Evolutionary conservation across 2,329 filamentous ascomycete genomes (phyloP), one percentile per base, ranked within the genome.

Genomic region (Xylariaceae sp.): DNA sequence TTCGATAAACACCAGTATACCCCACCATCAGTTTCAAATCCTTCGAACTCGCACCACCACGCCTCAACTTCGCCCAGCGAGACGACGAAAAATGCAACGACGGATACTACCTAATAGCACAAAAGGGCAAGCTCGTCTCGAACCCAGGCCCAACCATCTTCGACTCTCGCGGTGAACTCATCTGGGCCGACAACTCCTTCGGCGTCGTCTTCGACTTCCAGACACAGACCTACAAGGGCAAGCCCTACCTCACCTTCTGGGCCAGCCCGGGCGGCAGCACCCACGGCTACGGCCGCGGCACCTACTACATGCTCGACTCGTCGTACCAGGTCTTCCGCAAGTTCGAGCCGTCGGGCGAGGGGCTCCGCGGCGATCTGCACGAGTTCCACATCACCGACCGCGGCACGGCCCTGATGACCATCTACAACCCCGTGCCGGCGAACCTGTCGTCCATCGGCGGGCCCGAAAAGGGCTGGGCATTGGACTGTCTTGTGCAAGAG

Each of bases 291-390:
- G 66, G 64, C 6, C 63, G 62, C 7, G 66, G 65, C 3, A 60
- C 60, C 1, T 72, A 70, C 49, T 67, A 73, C 39, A 68, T 74
- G 48, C 69, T 69, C 35, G 71, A 74, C 57, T 64, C 70, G 39
- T 65, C 66, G 17, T 78, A 78, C 65, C 70, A 76, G 56, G 66
- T 64, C 2, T 64, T 75, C 54, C 66, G 71, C 15, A 73, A 73
- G 63, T 71, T 74, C 45, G 59, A 62, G 37, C 69, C 70, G 5
- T 62, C 62, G 15, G 74, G 71, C 51, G 63, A 66, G n/a, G 59
- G 65, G 13, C 56, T 64, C 0, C 73, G 68, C 52, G 72, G 71
- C 10, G 69, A 73, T 30, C 62, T 69, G 3, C 65, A 68, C 17
- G 64, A 71, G 30, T 67, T 68, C 59, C 57, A 51, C 17, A 53